Evolutionary conservation across 192 early-diverging fungal species (phyloP).

Genomic region (Gamsiella multidivaricata): DNA sequence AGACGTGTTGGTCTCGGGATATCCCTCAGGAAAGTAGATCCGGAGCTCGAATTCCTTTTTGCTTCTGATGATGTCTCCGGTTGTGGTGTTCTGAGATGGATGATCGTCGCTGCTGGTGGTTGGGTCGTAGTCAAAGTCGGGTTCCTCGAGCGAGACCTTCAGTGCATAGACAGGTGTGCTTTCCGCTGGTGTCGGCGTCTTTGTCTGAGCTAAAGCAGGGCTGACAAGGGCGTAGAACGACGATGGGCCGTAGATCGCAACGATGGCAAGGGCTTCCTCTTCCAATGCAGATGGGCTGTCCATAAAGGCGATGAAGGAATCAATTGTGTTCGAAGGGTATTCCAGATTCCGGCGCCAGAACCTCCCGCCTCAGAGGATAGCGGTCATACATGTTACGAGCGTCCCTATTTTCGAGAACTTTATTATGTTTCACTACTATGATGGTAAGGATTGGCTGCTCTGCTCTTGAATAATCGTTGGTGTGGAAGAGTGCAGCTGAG

Average conservation of each 20-base stretch:
- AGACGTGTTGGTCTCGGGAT: slow-evolving; percentile 52
- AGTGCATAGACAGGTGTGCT: slow-evolving; percentile 30
- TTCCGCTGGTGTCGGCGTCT: not conserved
- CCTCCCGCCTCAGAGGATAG: no score
- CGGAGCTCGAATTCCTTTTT: slow-evolving; percentile 42
- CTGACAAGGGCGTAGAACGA: slow-evolving; percentile 46
- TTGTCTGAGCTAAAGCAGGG: not conserved
- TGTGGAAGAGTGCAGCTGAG: no score
- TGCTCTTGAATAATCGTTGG: no score
- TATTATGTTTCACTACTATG: no score
- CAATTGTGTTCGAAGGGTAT: no score
- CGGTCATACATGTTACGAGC: no score
- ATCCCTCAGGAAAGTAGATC: slow-evolving; percentile 60
- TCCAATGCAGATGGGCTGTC: slow-evolving; percentile 37
- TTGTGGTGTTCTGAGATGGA: not conserved
- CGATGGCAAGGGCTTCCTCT: slow-evolving; percentile 56
- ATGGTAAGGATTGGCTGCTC: no score
- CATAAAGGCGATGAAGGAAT: slow-evolving; percentile 14
- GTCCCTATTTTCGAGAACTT: no score
- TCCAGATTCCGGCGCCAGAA: no score
- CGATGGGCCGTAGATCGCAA: slow-evolving; percentile 52
- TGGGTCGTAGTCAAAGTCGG: slow-evolving; percentile 43
- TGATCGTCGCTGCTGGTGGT: not conserved
- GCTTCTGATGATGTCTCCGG: slow-evolving; percentile 1
- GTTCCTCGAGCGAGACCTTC: slow-evolving; percentile 53